phyloP scores from a whole-genome alignment of 495 filamentous ascomycete genomes.

The Aspergillus olivimuriae region DNA sequence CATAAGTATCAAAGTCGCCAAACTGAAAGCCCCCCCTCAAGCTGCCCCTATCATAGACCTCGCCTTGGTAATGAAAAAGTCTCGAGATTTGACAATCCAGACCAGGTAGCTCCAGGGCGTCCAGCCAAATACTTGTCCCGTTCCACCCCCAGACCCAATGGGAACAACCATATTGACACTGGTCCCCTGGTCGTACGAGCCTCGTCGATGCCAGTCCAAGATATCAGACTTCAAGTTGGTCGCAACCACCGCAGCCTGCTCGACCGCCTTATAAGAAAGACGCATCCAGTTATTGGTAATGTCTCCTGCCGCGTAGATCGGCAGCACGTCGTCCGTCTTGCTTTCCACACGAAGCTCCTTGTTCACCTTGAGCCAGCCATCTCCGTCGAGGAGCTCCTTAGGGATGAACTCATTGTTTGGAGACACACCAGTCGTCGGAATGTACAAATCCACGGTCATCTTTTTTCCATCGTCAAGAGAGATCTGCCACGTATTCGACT shows the following conservation, averaged over 20 bases:
- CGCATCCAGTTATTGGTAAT: conserved; percentile 30
- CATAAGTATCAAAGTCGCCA: too few species aligned
- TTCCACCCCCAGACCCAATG: conserved; percentile 39
- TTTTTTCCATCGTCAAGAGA: conserved; percentile 35
- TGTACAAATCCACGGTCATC: conserved; percentile 50
- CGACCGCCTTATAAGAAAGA: conserved; percentile 19
- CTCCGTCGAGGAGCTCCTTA: conserved; percentile 37
- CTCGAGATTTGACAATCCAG: conserved; percentile 39
- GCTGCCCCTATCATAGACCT: too few species aligned
- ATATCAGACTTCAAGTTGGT: conserved; percentile 32
- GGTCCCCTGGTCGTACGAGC: conserved; percentile 17
- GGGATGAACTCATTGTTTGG: conserved; percentile 59
- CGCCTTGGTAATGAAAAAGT: conserved; percentile 31
- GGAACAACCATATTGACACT: conserved; percentile 33
- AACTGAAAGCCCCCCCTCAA: too few species aligned
- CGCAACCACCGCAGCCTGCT: conserved; percentile 23
- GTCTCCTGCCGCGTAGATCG: conserved; percentile 35
- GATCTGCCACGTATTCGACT: conserved; percentile 21
- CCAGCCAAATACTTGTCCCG: conserved; percentile 43
- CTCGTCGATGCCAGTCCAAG: conserved; percentile 13
- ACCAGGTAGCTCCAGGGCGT: conserved; percentile 39
- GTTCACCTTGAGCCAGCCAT: conserved; percentile 50
- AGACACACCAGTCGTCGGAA: conserved; percentile 53
- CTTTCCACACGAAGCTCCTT: conserved; percentile 46
- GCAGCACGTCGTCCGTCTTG: neutral